Conservation (phyloP, 495 filamentous ascomycete species). For the Neurospora discreta region DNA sequence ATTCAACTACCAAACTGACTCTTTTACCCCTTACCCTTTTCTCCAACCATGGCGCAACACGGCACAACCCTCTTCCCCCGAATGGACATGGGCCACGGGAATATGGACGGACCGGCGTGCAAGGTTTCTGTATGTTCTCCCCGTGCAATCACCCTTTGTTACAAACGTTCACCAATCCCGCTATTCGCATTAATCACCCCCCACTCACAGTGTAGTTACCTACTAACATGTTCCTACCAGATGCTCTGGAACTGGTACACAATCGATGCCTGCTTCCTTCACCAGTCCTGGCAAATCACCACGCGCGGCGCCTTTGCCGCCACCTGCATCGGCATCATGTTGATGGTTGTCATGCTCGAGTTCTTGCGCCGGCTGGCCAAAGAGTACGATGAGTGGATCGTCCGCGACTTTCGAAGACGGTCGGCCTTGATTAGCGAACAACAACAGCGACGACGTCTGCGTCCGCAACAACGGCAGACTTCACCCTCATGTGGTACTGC, state of each 20-base stretch:
- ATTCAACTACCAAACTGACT: not conserved
- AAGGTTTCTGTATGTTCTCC: slow-evolving; percentile 11
- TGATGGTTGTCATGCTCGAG: slow-evolving; percentile 44
- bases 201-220: not conserved
- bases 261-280: slow-evolving; percentile 40
- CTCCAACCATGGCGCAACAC: not conserved
- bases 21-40: not conserved
- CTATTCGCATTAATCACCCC: not conserved
- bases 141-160: not conserved
- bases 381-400: slow-evolving; percentile 42
- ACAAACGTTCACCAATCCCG: not conserved
- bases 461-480: not conserved
- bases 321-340: slow-evolving; percentile 46
- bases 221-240: slow-evolving; percentile 12
- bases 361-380: slow-evolving; percentile 38
- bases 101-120: slow-evolving; percentile 7
- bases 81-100: slow-evolving; percentile 8
- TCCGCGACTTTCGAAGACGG: slow-evolving; percentile 26
- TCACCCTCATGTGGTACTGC: no score
- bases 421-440: slow-evolving; percentile 4
- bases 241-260: slow-evolving; percentile 54
- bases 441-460: not conserved
- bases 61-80: not conserved
- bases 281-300: slow-evolving; percentile 36
- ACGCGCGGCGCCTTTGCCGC: slow-evolving; percentile 40